These are phyloP conservation scores for Withania somnifera DNA, from an alignment of 305 asterid species.

Conservation along the genomic window DNA sequence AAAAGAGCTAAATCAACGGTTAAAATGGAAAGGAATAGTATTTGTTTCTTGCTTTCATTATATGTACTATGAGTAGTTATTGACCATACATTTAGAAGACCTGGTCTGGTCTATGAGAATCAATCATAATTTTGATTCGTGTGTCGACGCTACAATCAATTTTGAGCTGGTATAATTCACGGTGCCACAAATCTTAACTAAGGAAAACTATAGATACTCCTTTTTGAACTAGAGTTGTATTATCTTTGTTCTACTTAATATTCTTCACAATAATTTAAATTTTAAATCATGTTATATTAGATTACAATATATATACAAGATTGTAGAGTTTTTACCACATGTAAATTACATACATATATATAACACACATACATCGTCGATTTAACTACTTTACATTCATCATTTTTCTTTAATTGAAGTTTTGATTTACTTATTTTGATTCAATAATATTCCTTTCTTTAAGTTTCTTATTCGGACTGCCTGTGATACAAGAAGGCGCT, in stretches of 20 bases:
- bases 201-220: not conserved
- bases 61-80: not conserved
- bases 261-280: no score
- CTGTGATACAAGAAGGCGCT: no score
- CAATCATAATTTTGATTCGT: not conserved
- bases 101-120: not conserved
- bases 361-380: not conserved
- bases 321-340: not conserved
- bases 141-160: not conserved
- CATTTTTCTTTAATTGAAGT: not conserved
- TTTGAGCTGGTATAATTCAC: not conserved
- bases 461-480: no score
- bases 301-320: not conserved
- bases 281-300: no score
- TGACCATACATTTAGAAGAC: not conserved
- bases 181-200: not conserved
- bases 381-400: not conserved
- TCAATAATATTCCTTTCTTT: not conserved
- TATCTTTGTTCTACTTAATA: not conserved
- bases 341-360: not conserved
- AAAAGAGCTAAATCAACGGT: no score
- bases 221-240: not conserved
- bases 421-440: not conserved
- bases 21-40: no score
- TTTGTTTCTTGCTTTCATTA: not conserved